phyloP scores from a whole-genome alignment of 352 stramenopile genomes.

The Globisporangium spinosum region DNA sequence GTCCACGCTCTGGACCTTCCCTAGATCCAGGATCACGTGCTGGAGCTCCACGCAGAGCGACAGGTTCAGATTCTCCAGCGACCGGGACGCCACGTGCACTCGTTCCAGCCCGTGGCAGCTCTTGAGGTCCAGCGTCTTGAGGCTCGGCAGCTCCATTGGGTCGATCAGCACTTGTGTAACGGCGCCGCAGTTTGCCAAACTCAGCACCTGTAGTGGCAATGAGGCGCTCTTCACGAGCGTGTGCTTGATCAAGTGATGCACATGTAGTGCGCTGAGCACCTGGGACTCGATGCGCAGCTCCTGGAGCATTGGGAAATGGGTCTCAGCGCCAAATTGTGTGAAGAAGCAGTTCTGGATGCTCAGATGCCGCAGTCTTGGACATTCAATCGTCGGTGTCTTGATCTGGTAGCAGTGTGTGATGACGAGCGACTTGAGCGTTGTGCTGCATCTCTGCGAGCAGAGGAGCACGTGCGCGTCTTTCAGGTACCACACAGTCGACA shows the following conservation, averaged over 20 bases:
- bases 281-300: slow-evolving; percentile 47
- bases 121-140: slow-evolving; percentile 36
- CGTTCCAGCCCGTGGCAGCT: slow-evolving; percentile 49
- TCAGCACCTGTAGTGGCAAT: slow-evolving; percentile 25
- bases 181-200: slow-evolving; percentile 44
- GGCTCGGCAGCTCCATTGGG: slow-evolving; percentile 40
- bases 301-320: slow-evolving; percentile 41
- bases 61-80: slow-evolving; percentile 41
- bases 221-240: slow-evolving; percentile 23
- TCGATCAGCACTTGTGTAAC: slow-evolving; percentile 61
- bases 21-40: slow-evolving; percentile 44
- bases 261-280: slow-evolving; percentile 38
- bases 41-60: slow-evolving; percentile 42
- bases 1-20: slow-evolving; percentile 30
- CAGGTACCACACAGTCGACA: slow-evolving; percentile 45
- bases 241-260: slow-evolving; percentile 40
- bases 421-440: slow-evolving; percentile 39
- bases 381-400: slow-evolving; percentile 38
- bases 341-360: slow-evolving; percentile 45
- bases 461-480: slow-evolving; percentile 43
- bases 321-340: slow-evolving; percentile 35
- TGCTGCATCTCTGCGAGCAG: slow-evolving; percentile 25
- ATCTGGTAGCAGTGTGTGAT: slow-evolving; percentile 61
- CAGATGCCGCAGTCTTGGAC: slow-evolving; percentile 31
- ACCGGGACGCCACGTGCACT: slow-evolving; percentile 49